These are phyloP conservation scores for Sapria himalayana DNA, from an alignment of 345 rosid genomes.

Conservation along the genomic window DNA sequence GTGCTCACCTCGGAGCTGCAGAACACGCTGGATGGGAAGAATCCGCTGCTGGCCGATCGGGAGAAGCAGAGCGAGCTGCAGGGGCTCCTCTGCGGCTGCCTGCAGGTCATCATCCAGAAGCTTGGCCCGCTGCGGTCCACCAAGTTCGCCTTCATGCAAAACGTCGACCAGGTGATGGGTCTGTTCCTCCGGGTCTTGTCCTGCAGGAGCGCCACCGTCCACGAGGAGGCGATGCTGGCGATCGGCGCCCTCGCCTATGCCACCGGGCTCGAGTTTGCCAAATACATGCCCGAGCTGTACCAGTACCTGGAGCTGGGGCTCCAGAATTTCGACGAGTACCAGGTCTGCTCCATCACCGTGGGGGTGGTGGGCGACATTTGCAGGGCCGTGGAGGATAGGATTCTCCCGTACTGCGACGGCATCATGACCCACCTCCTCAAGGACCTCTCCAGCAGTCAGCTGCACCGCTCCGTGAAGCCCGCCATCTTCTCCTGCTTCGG, in stretches of 20 bases:
- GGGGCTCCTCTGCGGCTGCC: slow-evolving; percentile 61
- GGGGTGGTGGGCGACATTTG: slow-evolving; percentile 59
- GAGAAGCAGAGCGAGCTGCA: slow-evolving; percentile 52
- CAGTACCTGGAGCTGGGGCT: slow-evolving; percentile 60
- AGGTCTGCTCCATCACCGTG: slow-evolving; percentile 55
- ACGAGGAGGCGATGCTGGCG: slow-evolving; percentile 68
- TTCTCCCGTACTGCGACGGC: slow-evolving; percentile 49
- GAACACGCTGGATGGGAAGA: slow-evolving; percentile 44
- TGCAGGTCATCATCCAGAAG: slow-evolving; percentile 58
- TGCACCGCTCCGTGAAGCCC: slow-evolving; percentile 63
- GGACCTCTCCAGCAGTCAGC: slow-evolving; percentile 57
- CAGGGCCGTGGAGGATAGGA: slow-evolving; percentile 46
- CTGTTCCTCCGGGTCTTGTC: slow-evolving; percentile 59
- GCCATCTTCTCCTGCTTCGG: slow-evolving; percentile 63
- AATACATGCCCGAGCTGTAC: slow-evolving; percentile 57
- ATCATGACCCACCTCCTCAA: slow-evolving; percentile 68
- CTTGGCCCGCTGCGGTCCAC: slow-evolving; percentile 39
- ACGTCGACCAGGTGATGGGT: slow-evolving; percentile 53
- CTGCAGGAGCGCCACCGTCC: slow-evolving; percentile 58
- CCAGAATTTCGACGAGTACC: slow-evolving; percentile 60
- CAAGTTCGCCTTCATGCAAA: slow-evolving; percentile 40
- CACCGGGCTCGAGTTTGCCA: slow-evolving; percentile 37
- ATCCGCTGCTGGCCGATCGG: slow-evolving; percentile 30
- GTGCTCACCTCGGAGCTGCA: slow-evolving; percentile 55
- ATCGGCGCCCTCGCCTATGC: slow-evolving; percentile 68